Evolutionary conservation across 352 stramenopile species (phyloP).

Genomic region (Phytophthora melonis): DNA sequence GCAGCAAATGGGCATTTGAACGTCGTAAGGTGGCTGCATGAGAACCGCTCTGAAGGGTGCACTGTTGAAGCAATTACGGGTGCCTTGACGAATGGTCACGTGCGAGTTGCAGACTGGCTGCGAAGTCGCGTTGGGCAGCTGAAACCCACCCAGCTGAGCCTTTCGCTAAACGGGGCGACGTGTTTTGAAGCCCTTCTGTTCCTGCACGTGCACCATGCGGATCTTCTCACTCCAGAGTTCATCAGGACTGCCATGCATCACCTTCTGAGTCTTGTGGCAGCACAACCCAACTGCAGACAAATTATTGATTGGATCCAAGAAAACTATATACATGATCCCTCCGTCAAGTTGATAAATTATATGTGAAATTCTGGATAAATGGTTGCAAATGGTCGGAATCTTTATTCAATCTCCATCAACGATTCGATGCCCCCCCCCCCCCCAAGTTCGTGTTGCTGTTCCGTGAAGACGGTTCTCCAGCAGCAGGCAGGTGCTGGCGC

Average conservation of each 20-base stretch:
- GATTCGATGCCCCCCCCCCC: neutral
- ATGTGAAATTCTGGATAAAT: neutral
- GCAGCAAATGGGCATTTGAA: neutral
- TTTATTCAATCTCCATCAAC: neutral
- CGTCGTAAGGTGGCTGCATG: neutral
- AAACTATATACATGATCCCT: neutral
- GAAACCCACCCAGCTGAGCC: neutral
- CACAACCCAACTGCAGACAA: neutral
- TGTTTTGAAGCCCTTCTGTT: too few relatives aligned
- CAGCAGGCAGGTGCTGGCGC: neutral
- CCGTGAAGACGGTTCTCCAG: neutral
- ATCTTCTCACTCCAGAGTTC: too few relatives aligned
- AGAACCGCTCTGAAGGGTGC: neutral
- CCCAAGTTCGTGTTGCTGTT: neutral
- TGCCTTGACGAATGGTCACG: neutral
- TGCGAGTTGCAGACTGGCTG: neutral
- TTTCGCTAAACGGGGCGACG: too few relatives aligned
- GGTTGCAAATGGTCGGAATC: neutral
- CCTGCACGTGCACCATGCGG: too few relatives aligned
- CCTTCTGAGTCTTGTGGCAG: too few relatives aligned
- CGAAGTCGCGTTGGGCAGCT: neutral
- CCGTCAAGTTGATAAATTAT: neutral
- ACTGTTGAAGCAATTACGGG: neutral
- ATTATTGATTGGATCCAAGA: neutral
- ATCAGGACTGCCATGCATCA: too few relatives aligned